Conservation (phyloP, 495 filamentous ascomycete species). For the Hypoxylon subgilvum region DNA sequence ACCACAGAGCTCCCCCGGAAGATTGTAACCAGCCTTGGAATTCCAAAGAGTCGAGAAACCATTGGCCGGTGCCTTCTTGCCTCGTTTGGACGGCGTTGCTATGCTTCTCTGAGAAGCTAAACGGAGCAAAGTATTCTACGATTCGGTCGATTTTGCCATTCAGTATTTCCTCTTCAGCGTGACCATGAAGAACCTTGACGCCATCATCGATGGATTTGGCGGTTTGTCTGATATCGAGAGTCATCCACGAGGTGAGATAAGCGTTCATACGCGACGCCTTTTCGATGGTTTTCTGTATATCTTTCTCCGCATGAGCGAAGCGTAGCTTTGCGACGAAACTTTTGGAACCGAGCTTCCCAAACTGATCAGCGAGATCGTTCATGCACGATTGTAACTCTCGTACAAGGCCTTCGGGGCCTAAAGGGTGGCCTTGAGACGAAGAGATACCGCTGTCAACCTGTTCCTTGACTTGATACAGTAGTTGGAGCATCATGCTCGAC, state of each 20-base stretch:
- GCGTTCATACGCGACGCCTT: slow-evolving; percentile 27
- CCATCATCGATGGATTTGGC: slow-evolving; percentile 23
- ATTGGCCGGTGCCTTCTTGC: slow-evolving; percentile 47
- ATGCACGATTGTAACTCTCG: slow-evolving; percentile 19
- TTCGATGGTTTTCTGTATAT: slow-evolving; percentile 27
- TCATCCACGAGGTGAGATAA: slow-evolving; percentile 28
- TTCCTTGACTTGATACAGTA: slow-evolving; percentile 25
- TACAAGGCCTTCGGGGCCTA: slow-evolving; percentile 19
- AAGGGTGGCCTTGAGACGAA: neutral
- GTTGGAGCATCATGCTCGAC: slow-evolving; percentile 26
- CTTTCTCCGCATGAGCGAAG: slow-evolving; percentile 29
- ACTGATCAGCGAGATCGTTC: slow-evolving; percentile 13
- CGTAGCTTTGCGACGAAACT: slow-evolving; percentile 15
- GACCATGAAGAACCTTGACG: slow-evolving; percentile 20
- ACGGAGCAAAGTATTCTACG: slow-evolving; percentile 32
- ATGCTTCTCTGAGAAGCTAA: slow-evolving; percentile 41
- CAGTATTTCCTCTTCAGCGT: slow-evolving; percentile 15
- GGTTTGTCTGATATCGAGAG: slow-evolving; percentile 25
- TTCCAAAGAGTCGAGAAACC: slow-evolving; percentile 47
- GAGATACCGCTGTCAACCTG: slow-evolving; percentile 8
- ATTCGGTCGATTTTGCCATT: slow-evolving; percentile 25
- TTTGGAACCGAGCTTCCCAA: slow-evolving; percentile 22
- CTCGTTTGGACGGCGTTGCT: slow-evolving; percentile 40
- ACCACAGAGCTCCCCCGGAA: slow-evolving; percentile 40
- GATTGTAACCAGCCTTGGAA: slow-evolving; percentile 45